Evolutionary conservation across 495 filamentous ascomycete genomes (phyloP), one percentile per base, ranked within the genome.

Genomic region (Penicillium argentinense): DNA sequence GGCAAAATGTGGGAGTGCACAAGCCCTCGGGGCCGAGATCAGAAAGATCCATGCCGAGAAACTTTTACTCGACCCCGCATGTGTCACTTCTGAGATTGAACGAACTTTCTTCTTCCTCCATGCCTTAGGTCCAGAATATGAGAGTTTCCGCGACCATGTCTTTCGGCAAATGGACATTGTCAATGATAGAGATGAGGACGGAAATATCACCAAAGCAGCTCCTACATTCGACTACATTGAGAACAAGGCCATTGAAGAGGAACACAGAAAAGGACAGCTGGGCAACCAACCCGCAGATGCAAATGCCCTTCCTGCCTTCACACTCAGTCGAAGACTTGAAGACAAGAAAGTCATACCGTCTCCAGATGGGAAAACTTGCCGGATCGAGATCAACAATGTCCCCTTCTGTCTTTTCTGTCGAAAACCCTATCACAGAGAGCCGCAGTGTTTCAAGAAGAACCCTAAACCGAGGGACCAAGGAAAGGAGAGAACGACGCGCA

Each of bases 211-310:
- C 4, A 52, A 46, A 41, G 42, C 49, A 14, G 49, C 37, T 14
- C 41, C 49, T 21, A 46, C 42, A 17, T 46, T 52, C 30, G 41
- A 52, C 49, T 52, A 45, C 17, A 52, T 52, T 39, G 42, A 52
- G 40, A 52, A 52, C n/a, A 46, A 52, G 42, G 42, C 49, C 16
- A 52, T 52, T 36, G 42, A 46, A 39, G 49, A 52, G 42, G 49
- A 52, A 16, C 29, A 52, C 42, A 42, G 49, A 32, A 52, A 52
- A 32, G 49, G 42, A 24, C 42, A 52, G 38, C 30, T 46, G 42
- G 27, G 49, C 21, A 52, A 52, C 25, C 34, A 46, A 42, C 3
- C 42, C 33, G 32, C 12, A 5, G 42, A 41, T 22, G n/a, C 49
- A 33, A 26, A 46, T 27, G 36, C 32, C 21, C 42, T 52, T 52